These are phyloP conservation scores for Talaromyces sp. DNA, from an alignment of 2,329 filamentous ascomycete genomes.

Conservation along the genomic window DNA sequence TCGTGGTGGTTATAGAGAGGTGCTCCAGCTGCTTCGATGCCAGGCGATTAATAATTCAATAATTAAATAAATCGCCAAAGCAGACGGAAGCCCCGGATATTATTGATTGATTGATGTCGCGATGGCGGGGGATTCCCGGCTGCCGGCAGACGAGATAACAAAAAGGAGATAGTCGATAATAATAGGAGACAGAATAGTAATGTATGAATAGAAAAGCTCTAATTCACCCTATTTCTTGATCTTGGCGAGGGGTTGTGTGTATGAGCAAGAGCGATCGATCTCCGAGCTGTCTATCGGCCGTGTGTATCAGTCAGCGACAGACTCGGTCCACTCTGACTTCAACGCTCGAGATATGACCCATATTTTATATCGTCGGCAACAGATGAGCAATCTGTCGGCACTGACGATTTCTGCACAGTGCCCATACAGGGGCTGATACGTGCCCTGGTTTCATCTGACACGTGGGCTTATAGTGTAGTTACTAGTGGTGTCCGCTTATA, in stretches of 20 bases:
- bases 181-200: background rate
- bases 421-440: background rate
- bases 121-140: background rate
- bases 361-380: background rate
- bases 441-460: background rate
- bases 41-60: background rate
- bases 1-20: background rate
- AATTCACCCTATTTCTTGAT: background rate
- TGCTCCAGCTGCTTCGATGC: background rate
- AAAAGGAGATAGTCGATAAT: background rate
- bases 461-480: background rate
- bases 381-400: background rate
- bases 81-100: background rate
- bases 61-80: too few species aligned
- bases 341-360: background rate
- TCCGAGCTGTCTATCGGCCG: background rate
- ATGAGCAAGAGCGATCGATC: background rate
- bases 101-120: background rate
- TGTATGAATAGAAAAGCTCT: background rate
- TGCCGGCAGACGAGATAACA: background rate
- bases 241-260: background rate
- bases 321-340: background rate
- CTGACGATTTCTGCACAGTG: background rate
- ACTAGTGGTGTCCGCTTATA: too few species aligned
- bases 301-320: background rate